Evolutionary conservation across 2,329 filamentous ascomycete genomes (phyloP), one percentile per base, ranked within the genome.

Genomic region (Zymoseptoria crescenta): DNA sequence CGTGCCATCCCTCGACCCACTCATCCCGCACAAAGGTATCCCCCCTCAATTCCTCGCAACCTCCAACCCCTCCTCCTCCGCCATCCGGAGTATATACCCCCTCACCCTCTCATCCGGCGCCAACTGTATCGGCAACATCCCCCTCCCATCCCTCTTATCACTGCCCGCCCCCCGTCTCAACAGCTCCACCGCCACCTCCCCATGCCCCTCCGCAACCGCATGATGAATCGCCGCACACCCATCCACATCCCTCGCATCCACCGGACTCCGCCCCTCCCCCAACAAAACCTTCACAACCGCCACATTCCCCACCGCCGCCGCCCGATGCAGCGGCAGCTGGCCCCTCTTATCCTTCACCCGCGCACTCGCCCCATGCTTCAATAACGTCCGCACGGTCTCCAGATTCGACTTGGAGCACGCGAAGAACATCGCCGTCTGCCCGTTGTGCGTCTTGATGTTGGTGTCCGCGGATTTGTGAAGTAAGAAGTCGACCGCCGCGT

Each of bases 171-270:
- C 94, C 3, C 87, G 87, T 70, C 89, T 95, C 48, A 99, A 76
- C 62, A 99, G 76, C 20, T 87, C 81, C 52, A 97, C 79, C 0
- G 94, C 94, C 3, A 90, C 85, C 73, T 96, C 91, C 1, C 91
- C 84, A 71, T 86, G 82, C 0, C 84, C 84, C 70, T 94, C 89
- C 1, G 87, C 87, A 64, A 92, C 77, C 10, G 89, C 77, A 71
- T 99, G 94, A 75, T 99, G 94, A 68, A 99, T 78, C 3, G 94
- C 87, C 24, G 94, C 97, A 72, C 89, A 86, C 0, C 93, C 93
- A 65, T 91, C 85, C 41, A 80, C 78, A 76, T 99, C 94, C 1
- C 87, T 86, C 2, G 91, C 86, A 73, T 96, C 90, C 24, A 97
- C 71, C 0, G 93, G 92, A 64, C 90, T 96, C 63, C 80, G 82